These are phyloP conservation scores for Kwoniella botswanensis DNA, from an alignment of 768 basidiomycete species.

Conservation along the genomic window DNA sequence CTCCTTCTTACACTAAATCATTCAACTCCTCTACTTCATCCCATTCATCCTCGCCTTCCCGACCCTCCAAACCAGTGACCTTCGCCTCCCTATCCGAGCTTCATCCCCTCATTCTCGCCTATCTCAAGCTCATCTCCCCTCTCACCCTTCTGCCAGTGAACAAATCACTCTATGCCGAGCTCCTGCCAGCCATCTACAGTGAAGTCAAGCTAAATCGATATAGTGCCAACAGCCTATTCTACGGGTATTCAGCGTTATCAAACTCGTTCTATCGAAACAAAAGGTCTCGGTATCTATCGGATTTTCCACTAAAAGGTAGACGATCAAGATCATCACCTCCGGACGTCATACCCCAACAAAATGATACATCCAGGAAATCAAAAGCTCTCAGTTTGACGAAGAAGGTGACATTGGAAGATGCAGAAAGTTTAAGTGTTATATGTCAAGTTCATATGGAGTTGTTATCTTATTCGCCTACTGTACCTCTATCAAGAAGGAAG, in stretches of 20 bases:
- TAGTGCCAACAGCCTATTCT: neutral
- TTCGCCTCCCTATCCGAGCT: constrained; percentile 1
- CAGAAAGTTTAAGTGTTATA: constrained; percentile 8
- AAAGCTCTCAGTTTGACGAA: constrained; percentile 5
- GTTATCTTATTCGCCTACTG: constrained; percentile 5
- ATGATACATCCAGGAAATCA: neutral
- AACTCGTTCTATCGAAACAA: neutral
- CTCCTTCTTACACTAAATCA: too few relatives aligned
- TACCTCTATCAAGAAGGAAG: neutral
- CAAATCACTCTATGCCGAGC: neutral
- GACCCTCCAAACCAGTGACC: neutral
- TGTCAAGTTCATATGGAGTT: constrained; percentile 15
- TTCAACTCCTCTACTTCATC: neutral
- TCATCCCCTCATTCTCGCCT: constrained; percentile 14
- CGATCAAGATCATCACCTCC: constrained; percentile 14
- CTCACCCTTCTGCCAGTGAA: constrained; percentile 1
- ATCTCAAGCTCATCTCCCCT: constrained; percentile 1
- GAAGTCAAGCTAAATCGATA: neutral
- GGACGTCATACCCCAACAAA: neutral
- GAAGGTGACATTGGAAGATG: constrained; percentile 3
- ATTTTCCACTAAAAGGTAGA: neutral
- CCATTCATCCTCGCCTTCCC: neutral
- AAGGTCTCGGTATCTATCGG: neutral
- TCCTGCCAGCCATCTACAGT: neutral
- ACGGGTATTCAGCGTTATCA: neutral